These are phyloP conservation scores for Hericium rajendrae DNA, from an alignment of 768 basidiomycete species.

Conservation along the genomic window DNA sequence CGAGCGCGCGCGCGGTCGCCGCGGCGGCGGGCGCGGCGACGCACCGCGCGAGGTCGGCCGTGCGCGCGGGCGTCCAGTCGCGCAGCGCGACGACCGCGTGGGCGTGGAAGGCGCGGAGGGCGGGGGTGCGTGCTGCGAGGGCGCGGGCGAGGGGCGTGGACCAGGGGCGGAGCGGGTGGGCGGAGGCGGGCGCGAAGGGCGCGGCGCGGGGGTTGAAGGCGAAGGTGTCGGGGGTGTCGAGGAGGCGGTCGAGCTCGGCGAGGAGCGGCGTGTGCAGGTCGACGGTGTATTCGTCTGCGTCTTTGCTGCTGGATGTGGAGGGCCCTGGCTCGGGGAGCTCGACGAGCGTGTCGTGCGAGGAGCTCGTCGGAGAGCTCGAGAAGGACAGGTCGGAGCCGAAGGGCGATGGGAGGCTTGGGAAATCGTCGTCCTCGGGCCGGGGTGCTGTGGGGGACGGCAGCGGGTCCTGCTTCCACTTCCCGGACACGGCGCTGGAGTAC, in stretches of 20 bases:
- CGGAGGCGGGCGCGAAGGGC: not conserved
- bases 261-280: not conserved
- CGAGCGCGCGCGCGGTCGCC: not conserved
- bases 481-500: not conserved
- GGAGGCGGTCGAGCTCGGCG: not conserved
- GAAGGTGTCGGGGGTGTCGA: not conserved
- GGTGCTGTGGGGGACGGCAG: not conserved
- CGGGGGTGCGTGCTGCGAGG: not conserved
- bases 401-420: not conserved
- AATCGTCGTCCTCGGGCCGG: not conserved
- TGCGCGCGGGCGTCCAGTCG: constrained; percentile 2
- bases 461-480: not conserved
- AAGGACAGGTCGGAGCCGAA: not conserved
- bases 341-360: not conserved
- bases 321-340: not conserved
- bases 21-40: not conserved
- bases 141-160: not conserved
- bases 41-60: constrained; percentile 7
- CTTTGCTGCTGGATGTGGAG: not conserved
- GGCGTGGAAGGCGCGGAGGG: not conserved
- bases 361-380: not conserved
- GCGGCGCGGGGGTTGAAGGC: not conserved
- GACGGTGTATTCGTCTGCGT: not conserved
- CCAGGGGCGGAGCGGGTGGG: not conserved
- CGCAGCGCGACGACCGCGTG: not conserved